phyloP scores from a whole-genome alignment of 208 protist species.

The Angomonas desouzai region DNA sequence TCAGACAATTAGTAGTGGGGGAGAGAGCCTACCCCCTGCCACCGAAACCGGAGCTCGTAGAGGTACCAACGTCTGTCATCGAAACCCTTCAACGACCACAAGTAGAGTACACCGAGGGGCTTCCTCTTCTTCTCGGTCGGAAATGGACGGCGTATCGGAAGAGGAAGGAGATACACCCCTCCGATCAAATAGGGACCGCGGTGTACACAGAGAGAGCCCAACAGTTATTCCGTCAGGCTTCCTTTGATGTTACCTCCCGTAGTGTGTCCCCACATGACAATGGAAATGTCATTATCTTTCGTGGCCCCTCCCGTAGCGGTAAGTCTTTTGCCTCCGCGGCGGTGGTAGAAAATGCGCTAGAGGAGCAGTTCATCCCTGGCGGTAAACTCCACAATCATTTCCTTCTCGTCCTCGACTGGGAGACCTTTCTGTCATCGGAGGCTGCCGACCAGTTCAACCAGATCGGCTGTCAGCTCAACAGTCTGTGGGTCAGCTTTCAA shows the following conservation, averaged over 20 bases:
- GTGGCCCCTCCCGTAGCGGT: slow-evolving; percentile 64
- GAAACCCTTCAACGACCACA: not conserved
- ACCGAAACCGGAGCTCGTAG: not conserved
- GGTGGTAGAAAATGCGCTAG: slow-evolving; percentile 22
- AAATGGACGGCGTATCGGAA: slow-evolving; percentile 27
- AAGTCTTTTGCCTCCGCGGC: slow-evolving; percentile 52
- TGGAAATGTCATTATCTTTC: slow-evolving; percentile 29
- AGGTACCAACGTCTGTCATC: not conserved
- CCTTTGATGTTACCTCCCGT: not conserved
- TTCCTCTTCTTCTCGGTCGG: slow-evolving; percentile 26
- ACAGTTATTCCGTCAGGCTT: not conserved
- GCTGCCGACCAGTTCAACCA: not conserved
- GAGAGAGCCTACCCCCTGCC: not conserved
- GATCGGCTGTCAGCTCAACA: not conserved
- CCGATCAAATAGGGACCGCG: slow-evolving; percentile 7
- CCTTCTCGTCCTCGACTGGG: slow-evolving; percentile 51
- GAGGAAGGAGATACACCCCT: slow-evolving; percentile 17
- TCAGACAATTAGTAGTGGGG: not conserved
- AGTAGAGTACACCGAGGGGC: slow-evolving; percentile 13
- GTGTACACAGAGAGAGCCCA: not conserved
- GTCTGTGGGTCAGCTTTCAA: slow-evolving; percentile 24
- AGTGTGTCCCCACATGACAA: not conserved
- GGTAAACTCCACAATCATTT: slow-evolving; percentile 33
- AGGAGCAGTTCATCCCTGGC: slow-evolving; percentile 19
- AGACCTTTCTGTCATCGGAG: slow-evolving; percentile 30